These are phyloP conservation scores for Eucalyptus coolabah DNA, from an alignment of 345 rosid species.

Conservation along the genomic window DNA sequence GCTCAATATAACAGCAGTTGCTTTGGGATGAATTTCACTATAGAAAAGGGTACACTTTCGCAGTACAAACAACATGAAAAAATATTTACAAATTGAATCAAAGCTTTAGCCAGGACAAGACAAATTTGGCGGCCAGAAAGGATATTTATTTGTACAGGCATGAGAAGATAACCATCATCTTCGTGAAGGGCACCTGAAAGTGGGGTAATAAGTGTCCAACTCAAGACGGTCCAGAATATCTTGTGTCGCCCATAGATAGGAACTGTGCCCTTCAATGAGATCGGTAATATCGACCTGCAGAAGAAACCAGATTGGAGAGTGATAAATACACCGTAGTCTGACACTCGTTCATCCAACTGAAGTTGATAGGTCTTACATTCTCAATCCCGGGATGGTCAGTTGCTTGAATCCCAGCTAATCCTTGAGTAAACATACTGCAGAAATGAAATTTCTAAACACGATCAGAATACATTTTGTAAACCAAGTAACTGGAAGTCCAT, in stretches of 20 bases:
- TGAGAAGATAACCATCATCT: neutral
- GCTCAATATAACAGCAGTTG: neutral
- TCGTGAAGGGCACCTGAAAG: slow-evolving; percentile 24
- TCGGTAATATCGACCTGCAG: slow-evolving; percentile 72
- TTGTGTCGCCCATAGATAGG: slow-evolving; percentile 76
- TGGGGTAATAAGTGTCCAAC: slow-evolving; percentile 68
- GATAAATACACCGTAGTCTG: neutral
- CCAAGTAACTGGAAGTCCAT: neutral
- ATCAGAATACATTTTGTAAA: neutral
- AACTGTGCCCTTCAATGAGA: slow-evolving; percentile 79
- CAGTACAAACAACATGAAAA: neutral
- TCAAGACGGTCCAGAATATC: slow-evolving; percentile 73
- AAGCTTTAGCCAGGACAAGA: neutral
- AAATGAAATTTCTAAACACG: neutral
- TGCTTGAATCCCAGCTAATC: slow-evolving; percentile 93
- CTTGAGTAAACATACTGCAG: slow-evolving; percentile 76
- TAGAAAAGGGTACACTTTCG: neutral
- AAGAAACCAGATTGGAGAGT: neutral
- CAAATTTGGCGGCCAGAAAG: neutral
- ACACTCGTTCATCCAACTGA: neutral
- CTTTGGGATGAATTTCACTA: neutral
- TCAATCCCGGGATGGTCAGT: slow-evolving; percentile 64
- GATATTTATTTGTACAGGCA: neutral
- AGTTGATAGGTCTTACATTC: slow-evolving; percentile 37
- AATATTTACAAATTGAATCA: neutral